Percentiles rank a stretch among this genome's conserved stretches.
Evolutionary conservation across 768 basidiomycete species (phyloP).

Genomic region (Leucocoprinus birnbaumii): DNA sequence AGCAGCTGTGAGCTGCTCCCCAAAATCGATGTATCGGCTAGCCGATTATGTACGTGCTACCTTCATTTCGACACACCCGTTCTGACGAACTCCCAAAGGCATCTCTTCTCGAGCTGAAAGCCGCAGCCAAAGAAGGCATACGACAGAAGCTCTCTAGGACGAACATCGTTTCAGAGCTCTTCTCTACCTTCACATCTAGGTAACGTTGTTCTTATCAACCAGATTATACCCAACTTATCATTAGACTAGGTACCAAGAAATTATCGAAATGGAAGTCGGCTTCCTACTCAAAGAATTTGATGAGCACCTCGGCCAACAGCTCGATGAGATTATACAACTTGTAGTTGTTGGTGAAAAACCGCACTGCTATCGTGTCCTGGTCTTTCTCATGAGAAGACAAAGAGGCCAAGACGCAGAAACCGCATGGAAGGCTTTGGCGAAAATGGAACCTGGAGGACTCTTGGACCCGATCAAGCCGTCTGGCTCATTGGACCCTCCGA

Average conservation of each 20-base stretch:
- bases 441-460: background rate
- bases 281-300: background rate
- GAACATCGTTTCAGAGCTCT: background rate
- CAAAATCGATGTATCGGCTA: conserved; percentile 36
- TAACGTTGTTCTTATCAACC: background rate
- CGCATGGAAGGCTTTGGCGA: background rate
- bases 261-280: background rate
- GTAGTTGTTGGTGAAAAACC: background rate
- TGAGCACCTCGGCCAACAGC: background rate
- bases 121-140: background rate
- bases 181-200: background rate
- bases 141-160: background rate
- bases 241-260: background rate
- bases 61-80: too few relatives aligned
- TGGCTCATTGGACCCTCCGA: background rate
- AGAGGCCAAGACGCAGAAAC: background rate
- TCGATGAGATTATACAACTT: background rate
- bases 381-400: background rate
- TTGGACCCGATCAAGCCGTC: background rate
- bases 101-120: background rate
- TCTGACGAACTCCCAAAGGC: too few relatives aligned
- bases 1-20: conserved; percentile 20
- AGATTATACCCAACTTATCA: background rate
- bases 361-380: background rate
- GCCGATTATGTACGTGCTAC: conserved; percentile 20